Evolutionary conservation across 352 stramenopile genomes (phyloP), one percentile per base, ranked within the genome.

Genomic region (Phytophthora parvispora): DNA sequence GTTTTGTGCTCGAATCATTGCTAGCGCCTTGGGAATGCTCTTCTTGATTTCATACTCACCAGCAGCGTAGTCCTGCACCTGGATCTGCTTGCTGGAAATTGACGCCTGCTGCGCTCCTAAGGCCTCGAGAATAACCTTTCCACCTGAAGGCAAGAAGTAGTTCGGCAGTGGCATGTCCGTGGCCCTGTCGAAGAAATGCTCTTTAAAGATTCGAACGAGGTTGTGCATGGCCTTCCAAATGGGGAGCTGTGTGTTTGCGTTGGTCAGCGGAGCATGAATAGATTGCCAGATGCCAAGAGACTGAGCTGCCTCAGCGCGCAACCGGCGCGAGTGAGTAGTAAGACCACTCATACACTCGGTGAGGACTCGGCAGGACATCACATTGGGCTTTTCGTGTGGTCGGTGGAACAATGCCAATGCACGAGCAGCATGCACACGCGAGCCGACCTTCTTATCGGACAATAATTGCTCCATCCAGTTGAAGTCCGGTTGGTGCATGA

Each of bases 31-130:
- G 2, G 89, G 89, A 29, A 96, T 90, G 7, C 86, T 85, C 67
- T 96, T 96, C 63, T 96, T 96, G 74, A 96, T 96, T 62, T 96
- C 89, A 45, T 96, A 96, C 61, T 96, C 89, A 15, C 87, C 89
- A 2, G 84, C 87, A 12, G 87, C 87, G 49, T 96, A 96, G 64
- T 96, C 89, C 59, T 96, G 86, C 0, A 96, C 84, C 36, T 94
- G 88, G 59, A 96, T 96, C 38, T 96, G 85, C 56, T 94, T 94
- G 60, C 86, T 94, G 22, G 83, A 91, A 51, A 94, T 90, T 15
- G 86, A 94, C 28, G 85, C 87, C 45, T 96, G 82, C 59, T 94
- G 83, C 5, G 86, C 88, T n/a, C 88, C 86, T 2, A 94, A 60
- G 18, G 84, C 78, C 59, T 95, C 88, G 2, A 96, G 69, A 20